Evolutionary conservation across 1,139 yeast genomes (phyloP), one percentile per base, ranked within the genome.

Genomic region (Petasospora fabianii): DNA sequence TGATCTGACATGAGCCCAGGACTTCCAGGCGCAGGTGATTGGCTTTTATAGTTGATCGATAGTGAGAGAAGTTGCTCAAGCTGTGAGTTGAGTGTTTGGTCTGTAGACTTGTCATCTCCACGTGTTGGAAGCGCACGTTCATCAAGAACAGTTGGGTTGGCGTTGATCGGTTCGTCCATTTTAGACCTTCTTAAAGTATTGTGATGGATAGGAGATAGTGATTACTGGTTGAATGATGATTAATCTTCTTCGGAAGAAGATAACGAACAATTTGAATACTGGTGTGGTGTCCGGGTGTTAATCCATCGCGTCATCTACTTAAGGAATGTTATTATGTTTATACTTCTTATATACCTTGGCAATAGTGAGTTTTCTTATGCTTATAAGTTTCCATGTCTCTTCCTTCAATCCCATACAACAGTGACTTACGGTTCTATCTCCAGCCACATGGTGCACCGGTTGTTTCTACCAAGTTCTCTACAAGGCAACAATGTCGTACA

Each of bases 71-170:
- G 44, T 32, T 35, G 38, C 19, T 35, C 45, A 7, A 47, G 35
- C 24, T 46, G 48, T 29, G 49, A 34, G 34, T 44, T 48, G n/a
- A 48, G 39, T 8, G 43, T 51, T 59, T 15, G 59, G 64, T 13
- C 59, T 59, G 14, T 11, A 8, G 6, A 27, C 19, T 30, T 30
- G 15, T 30, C 32, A 9, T 21, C 27, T 3, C 11, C 18, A 34
- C 96, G 73, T 0, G 82, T 84, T 1, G 97, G 97, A 21, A 92
- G 73, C 45, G 77, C 75, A 20, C 83, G 74, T 16, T 76, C 76
- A 51, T 88, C 96, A 37, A 88, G 66, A 34, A 92, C 80, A 24
- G 84, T 81, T 13, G 98, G 98, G 60, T 88, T 88, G 21, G 96
- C 96, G 62, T 92, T 92, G 46, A 90, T 82, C 31, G 86, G 87